A percentile compares a stretch with the other conserved stretches of the same genome.
Conservation (phyloP, 257 asterid species). For the Solanum acaule region DNA sequence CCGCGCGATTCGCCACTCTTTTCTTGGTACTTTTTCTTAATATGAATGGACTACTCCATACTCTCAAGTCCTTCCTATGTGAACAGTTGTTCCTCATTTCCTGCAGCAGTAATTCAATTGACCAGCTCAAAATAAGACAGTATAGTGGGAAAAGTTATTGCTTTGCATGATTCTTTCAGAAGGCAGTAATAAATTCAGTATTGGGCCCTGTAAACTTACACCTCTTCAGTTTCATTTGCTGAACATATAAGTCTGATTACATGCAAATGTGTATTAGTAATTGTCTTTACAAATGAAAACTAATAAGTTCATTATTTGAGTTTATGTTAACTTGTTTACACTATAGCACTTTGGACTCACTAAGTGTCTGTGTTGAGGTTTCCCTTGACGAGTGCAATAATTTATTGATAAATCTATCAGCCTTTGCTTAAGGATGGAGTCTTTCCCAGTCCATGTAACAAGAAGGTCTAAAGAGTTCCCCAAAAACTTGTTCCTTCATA, state of each 20-base stretch:
- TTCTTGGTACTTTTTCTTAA: conserved; percentile 52
- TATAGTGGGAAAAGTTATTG: neutral
- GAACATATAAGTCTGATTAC: neutral
- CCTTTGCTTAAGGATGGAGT: neutral
- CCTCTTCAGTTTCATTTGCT: neutral
- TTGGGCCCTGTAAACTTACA: neutral
- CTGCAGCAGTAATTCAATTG: neutral
- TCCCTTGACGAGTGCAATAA: neutral
- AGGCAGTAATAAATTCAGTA: neutral
- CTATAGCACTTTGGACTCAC: neutral
- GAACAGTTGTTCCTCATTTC: neutral
- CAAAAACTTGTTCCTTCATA: neutral
- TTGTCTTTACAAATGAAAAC: neutral
- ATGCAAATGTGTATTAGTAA: neutral
- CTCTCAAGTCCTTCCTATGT: neutral
- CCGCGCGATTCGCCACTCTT: conserved; percentile 71
- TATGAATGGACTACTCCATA: neutral
- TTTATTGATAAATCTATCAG: neutral
- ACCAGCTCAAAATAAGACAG: neutral
- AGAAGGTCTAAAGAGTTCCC: neutral
- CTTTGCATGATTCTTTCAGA: neutral
- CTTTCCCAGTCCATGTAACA: neutral
- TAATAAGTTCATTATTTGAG: neutral
- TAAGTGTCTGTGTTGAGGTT: neutral
- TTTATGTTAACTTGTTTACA: neutral